Evolutionary conservation across 495 filamentous ascomycete species (phyloP), one percentile per base, ranked within the genome.

Genomic region (Penicillium crystallinum): DNA sequence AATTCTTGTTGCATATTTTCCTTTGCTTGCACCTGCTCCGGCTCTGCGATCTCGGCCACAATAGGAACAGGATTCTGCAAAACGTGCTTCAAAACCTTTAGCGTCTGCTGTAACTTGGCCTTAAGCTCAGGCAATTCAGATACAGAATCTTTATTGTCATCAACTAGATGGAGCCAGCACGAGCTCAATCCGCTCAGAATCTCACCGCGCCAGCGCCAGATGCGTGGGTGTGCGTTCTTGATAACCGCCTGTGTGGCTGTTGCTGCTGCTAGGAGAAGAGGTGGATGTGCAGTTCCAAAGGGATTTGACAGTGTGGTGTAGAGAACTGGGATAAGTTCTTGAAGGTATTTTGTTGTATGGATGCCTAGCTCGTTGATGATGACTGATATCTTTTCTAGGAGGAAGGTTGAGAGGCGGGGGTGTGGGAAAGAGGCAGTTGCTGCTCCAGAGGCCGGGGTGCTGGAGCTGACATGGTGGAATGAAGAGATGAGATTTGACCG

Each of bases 151-250:
- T 18, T 58, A 57, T 48, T 67, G 17, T 82, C 76, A 3, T 81
- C 77, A 6, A 62, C 43, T 12, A 84, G 55, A 57, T 81, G 78
- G 4, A 82, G 57, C 89, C 89, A 96, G 61, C 86, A 86, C 3
- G 84, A 59, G 22, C 76, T 71, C 0, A 90, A 50, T 0, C 75
- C 83, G 38, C 76, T 81, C 45, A 95, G 53, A 14, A 95, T 67
- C 63, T 91, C 87, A n/a, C 79, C 82, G 22, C 80, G 73, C 73
- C 86, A 85, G 36, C 63, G 60, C 56, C 70, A 75, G 15, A 96
- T 68, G 0, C 90, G 74, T 10, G 88, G 84, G 82, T 93, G 92
- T n/a, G 79, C 81, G 38, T 76, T 85, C 19, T 79, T 53, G n/a
- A 96, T 68, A 11, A 88, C 71, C 0, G 68, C 67, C 42, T 84